Evolutionary conservation across 257 asterid genomes (phyloP), one percentile per base, ranked within the genome.

Genomic region (Parsonsia alboflavescens): DNA sequence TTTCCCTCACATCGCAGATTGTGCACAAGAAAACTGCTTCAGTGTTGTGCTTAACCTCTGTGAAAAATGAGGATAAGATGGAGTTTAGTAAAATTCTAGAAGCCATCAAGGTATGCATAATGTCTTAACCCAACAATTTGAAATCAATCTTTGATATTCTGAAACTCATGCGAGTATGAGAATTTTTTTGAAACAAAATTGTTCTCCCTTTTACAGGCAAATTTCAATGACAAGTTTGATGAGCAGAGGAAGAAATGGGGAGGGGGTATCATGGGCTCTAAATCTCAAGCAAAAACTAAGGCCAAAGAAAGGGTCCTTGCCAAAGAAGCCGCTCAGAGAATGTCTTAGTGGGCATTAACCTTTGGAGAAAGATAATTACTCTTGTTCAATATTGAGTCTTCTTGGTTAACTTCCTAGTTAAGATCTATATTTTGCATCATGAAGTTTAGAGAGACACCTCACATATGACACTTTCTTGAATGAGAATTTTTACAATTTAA

Each of bases 251-350:
- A 75, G 70, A 84, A 84, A 74, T 82, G 88, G 84, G 88, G 88
- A 6, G 88, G 88, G 26, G 88, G 88, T 12, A 58, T 82, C 73
- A 84, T 82, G 88, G 88, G 88, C 6, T 75, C 86, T 0, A 84
- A 84, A 78, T 84, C 88, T 11, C 88, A 84, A 69, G 88, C 88
- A 10, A 84, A 54, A 66, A 80, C 86, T 22, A 85, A 85, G 73
- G 88, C 86, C 17, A 85, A 85, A 42, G 88, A 85, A 76, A 77
- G 80, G 72, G 48, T 85, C 70, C 85, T 85, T 10, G 83, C 84
- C 3, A 85, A 82, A 49, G 59, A 70, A 50, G 74, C 74, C 49
- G 74, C 58, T 50, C 59, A 70, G 74, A 65, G 70, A 39, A 65
- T 65, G 70, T 39, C 70, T 65, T 65, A 65, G 41, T 64, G 42